phyloP scores from a whole-genome alignment of 441 rosid genomes.

The Raphanus hybrid region DNA sequence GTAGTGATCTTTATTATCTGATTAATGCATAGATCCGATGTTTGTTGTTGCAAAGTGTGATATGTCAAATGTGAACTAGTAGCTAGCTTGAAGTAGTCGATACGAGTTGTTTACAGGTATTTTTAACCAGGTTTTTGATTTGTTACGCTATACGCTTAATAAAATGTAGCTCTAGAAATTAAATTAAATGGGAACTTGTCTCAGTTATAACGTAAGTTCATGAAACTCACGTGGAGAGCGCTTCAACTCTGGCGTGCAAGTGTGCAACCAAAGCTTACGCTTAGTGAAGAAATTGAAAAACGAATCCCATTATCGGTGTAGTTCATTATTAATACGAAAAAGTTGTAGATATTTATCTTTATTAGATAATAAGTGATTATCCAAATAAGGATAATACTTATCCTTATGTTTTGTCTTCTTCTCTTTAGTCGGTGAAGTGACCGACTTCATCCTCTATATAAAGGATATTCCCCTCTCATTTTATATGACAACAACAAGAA shows the following conservation, averaged over 20 bases:
- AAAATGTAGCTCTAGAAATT: not conserved
- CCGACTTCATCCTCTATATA: too few relatives aligned
- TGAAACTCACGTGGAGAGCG: conserved; percentile 35
- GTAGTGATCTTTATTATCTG: not conserved
- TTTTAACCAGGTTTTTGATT: not conserved
- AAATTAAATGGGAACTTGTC: not conserved
- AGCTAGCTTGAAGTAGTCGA: not conserved
- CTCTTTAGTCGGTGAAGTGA: too few relatives aligned
- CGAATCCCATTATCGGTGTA: too few relatives aligned
- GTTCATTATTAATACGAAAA: too few relatives aligned
- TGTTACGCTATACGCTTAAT: not conserved
- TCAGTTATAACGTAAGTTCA: not conserved
- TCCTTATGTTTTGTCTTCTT: too few relatives aligned
- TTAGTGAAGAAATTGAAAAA: not conserved
- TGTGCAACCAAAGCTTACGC: not conserved
- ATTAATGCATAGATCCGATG: conserved; percentile 25
- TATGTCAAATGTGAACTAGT: conserved; percentile 15
- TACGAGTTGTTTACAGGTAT: not conserved
- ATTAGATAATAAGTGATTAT: too few relatives aligned
- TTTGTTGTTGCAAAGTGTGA: not conserved
- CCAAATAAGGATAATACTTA: too few relatives aligned
- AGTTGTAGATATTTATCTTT: too few relatives aligned
- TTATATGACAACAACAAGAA: too few relatives aligned
- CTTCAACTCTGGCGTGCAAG: conserved; percentile 13
- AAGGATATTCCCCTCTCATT: too few relatives aligned